phyloP scores from a whole-genome alignment of 2,329 filamentous ascomycete species.

The Calonectria hongkongensis region DNA sequence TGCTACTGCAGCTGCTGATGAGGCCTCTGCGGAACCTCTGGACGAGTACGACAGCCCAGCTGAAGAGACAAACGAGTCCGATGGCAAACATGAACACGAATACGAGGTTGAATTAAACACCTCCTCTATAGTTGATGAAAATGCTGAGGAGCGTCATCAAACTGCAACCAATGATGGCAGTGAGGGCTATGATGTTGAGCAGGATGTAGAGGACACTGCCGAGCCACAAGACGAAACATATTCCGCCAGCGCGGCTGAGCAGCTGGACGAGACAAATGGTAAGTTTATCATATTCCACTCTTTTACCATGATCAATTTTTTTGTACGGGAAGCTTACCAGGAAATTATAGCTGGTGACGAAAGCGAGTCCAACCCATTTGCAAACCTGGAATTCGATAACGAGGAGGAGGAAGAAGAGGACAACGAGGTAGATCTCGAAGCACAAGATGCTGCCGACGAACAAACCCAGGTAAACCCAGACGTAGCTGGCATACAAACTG shows the following conservation, averaged over 20 bases:
- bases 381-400: constrained; percentile 52
- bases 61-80: constrained; percentile 44
- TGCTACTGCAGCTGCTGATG: constrained; percentile 40
- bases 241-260: constrained; percentile 30
- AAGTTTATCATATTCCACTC: constrained; percentile 43
- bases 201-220: constrained; percentile 39
- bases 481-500: constrained; percentile 40
- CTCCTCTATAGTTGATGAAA: not conserved
- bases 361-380: constrained; percentile 53
- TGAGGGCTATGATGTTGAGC: constrained; percentile 39
- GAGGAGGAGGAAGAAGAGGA: constrained; percentile 37
- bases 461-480: constrained; percentile 42
- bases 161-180: constrained; percentile 36
- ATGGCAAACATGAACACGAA: constrained; percentile 42
- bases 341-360: constrained; percentile 49
- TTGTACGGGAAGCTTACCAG: constrained; percentile 53
- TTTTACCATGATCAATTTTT: constrained; percentile 43
- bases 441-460: constrained; percentile 44
- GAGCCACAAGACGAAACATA: constrained; percentile 36
- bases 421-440: constrained; percentile 45
- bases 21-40: constrained; percentile 49
- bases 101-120: constrained; percentile 17
- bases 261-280: constrained; percentile 52
- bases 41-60: constrained; percentile 53
- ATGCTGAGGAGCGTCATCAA: constrained; percentile 21